Base-by-base conservation (phyloP, 257 asterid species). In the Penstemon eatonii region DNA sequence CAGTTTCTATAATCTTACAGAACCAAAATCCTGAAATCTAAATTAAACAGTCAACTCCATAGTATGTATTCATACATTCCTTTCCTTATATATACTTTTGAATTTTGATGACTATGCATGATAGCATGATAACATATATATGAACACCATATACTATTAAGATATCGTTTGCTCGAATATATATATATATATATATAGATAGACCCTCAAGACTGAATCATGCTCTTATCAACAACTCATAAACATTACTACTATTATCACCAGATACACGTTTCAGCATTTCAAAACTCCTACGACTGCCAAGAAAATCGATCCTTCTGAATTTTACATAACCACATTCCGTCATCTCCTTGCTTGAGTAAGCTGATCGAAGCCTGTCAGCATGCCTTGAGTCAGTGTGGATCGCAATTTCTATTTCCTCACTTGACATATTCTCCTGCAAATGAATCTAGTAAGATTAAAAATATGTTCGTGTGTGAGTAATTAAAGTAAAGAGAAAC, bases 381-480 rank as follows among this genome's bases (percentile, higher is more conserved):
- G 96, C 97, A 43, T 91, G 86, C 71, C 96, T 85, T 1, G 97
- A 91, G 78, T 94, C 99, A 9, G 97, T 88, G 83, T 93, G 92
- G 76, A 94, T 79, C 1, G 91, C 91, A 13, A 89, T 62, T 78
- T 94, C 95, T 73, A 86, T 81, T 76, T 94, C 97, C 66, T 81
- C 91, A n/a, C 64, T 50, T 3, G 96, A 78, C 96, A 90, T 84
- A 37, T 79, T 77, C 74, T 87, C 96, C 92, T 93, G 69, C 40
- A 42, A 36, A 67, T 5, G 5, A 6, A 15, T 50, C 44, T 11
- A 4, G 68, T 67, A 41, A 54, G 52, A 53, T 63, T 54, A 67
- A 1, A 33, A 33, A 55, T n/a, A 4, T 10, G 38, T 25, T 1
- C 33, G 2, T 25, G 33, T 25, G 33, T 25, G 33, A 25, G 33